Evolutionary conservation across 2,329 filamentous ascomycete species (phyloP).

Genomic region (Aspergillus sergii): DNA sequence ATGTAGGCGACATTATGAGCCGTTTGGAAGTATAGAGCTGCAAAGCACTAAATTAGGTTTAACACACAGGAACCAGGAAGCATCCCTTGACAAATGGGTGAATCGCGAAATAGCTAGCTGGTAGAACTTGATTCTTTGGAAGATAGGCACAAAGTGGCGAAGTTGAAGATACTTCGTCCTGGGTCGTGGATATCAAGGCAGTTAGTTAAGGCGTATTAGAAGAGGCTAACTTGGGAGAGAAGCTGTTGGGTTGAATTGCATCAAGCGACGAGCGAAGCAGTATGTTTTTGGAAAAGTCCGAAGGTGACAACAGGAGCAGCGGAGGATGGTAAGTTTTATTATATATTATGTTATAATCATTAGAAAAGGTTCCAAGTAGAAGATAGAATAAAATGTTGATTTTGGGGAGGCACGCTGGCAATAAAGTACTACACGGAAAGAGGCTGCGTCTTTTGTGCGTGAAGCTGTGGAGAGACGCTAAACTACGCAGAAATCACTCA

Average conservation of each 20-base stretch:
- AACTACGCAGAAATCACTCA: slow-evolving; percentile 42
- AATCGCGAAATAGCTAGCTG: background rate
- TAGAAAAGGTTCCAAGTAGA: slow-evolving; percentile 4
- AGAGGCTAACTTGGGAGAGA: background rate
- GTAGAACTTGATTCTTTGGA: background rate
- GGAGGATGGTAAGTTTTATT: background rate
- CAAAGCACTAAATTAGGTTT: no score
- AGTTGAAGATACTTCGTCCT: background rate
- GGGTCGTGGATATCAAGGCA: background rate
- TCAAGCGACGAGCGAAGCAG: background rate
- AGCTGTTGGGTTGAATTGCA: background rate
- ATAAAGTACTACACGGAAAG: slow-evolving; percentile 10
- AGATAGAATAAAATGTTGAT: background rate
- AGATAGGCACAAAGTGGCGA: background rate
- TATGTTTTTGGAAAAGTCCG: background rate
- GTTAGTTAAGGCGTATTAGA: background rate
- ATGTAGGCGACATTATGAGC: slow-evolving; percentile 18
- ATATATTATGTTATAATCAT: background rate
- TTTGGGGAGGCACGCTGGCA: slow-evolving; percentile 5
- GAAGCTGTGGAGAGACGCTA: slow-evolving; percentile 14
- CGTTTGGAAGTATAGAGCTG: no score
- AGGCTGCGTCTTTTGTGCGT: slow-evolving; percentile 38
- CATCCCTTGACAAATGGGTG: background rate
- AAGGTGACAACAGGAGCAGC: background rate
- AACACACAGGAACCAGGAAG: background rate